Base-by-base conservation (phyloP, 148 eudicot species). In the Persicaria tinctoria region DNA sequence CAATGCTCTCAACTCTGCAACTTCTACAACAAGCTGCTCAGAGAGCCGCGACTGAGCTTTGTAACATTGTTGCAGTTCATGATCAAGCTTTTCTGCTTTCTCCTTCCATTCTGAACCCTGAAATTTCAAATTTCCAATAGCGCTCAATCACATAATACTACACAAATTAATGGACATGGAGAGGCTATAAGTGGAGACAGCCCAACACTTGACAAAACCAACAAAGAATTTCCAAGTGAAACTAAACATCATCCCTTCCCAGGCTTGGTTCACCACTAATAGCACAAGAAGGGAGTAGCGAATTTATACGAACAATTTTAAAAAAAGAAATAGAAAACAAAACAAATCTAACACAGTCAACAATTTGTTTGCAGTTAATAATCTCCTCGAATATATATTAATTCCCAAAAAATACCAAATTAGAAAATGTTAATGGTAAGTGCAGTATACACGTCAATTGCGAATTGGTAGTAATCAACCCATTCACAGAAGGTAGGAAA, bases 71-170 rank as follows among this genome's bases (percentile, higher is more conserved):
- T 92, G 98, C 81, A 95, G 93, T 86, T 95, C 98, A 73, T 80
- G 46, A 78, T 95, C 98, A 76, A 92, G 82, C 69, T 85, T 86
- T 84, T 95, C 98, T 68, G 96, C 97, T 76, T 92, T 92, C 71
- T 95, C 97, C 76, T 92, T 90, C 98, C 98, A 95, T 83, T 90
- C 97, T 72, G 97, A 87, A 74, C 96, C 97, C 98, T 95, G 78
- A 73, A 76, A 83, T 8, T 8, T 8, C 1, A 8, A 2, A 62
- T 2, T 32, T 32, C 41, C 41, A 32, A 32, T 32, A 32, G 20
- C 27, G 14, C 18, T 23, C 68, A 62, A 27, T 23, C 68, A 62
- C 68, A 62, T 62, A 23, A 16, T 59, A 27, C 4, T 14, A 62
- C 9, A 62, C 45, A 62, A 8, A 9, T 62, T 41, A 62, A 62